These are phyloP conservation scores for Afroboletus lepidellus DNA, from an alignment of 1,284 basidiomycete species.

Conservation along the genomic window DNA sequence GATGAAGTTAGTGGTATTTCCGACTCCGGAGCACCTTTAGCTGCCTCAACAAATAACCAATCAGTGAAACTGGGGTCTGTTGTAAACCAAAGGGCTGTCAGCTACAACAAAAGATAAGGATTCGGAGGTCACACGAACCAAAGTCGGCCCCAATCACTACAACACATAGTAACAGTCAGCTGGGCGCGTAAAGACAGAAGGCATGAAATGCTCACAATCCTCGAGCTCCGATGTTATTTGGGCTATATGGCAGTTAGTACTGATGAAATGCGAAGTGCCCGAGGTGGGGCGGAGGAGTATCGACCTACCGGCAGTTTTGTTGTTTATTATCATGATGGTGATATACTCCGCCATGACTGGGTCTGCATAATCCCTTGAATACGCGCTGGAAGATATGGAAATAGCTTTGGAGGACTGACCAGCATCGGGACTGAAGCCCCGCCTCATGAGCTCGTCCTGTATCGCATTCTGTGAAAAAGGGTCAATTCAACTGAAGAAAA, in stretches of 20 bases:
- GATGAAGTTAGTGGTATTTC: slow-evolving; percentile 37
- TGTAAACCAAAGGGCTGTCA: slow-evolving; percentile 3
- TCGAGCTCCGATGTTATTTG: slow-evolving; percentile 81
- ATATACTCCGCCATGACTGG: slow-evolving; percentile 91
- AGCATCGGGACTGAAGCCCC: slow-evolving; percentile 74
- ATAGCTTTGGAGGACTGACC: slow-evolving; percentile 45
- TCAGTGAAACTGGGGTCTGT: slow-evolving; percentile 76
- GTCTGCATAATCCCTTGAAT: slow-evolving; percentile 43
- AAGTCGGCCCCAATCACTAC: slow-evolving; percentile 79
- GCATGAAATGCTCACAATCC: slow-evolving; percentile 59
- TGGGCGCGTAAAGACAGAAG: slow-evolving; percentile 10
- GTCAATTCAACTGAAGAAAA: slow-evolving; percentile 13
- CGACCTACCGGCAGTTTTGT: slow-evolving; percentile 73
- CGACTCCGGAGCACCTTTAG: slow-evolving; percentile 58
- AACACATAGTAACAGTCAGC: slow-evolving; percentile 19
- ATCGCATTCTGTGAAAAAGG: slow-evolving; percentile 60
- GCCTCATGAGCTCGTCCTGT: slow-evolving; percentile 75
- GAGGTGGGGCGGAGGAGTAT: not conserved
- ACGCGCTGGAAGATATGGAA: slow-evolving; percentile 1
- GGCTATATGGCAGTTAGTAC: slow-evolving; percentile 41
- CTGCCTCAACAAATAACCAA: slow-evolving; percentile 79
- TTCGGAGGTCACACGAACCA: slow-evolving; percentile 43
- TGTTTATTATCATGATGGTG: slow-evolving; percentile 89
- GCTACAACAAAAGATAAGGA: slow-evolving; percentile 10
- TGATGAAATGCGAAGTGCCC: not conserved